Evolutionary conservation across 2,329 filamentous ascomycete species (phyloP).

Genomic region (Pseudogymnoascus sp.): DNA sequence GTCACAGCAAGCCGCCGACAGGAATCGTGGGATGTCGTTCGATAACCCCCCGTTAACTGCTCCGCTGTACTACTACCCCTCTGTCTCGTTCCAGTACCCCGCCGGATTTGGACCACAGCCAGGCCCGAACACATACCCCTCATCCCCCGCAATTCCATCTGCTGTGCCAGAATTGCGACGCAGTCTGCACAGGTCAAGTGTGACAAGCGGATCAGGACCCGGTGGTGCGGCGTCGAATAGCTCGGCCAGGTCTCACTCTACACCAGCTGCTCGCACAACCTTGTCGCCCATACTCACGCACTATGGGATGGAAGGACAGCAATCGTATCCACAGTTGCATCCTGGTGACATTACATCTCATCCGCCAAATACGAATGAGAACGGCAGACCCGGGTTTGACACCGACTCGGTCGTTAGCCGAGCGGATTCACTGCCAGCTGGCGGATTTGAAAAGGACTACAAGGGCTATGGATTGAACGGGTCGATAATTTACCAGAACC

Average conservation of each 20-base stretch:
- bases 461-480: slow-evolving; percentile 29
- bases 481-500: slow-evolving; percentile 1
- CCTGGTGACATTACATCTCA: slow-evolving; percentile 22
- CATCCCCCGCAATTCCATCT: slow-evolving; percentile 43
- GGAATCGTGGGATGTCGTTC: slow-evolving; percentile 51
- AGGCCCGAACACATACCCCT: slow-evolving; percentile 47
- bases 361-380: not conserved
- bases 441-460: slow-evolving; percentile 26
- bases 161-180: slow-evolving; percentile 47
- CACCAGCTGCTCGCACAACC: slow-evolving; percentile 44
- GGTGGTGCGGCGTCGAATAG: slow-evolving; percentile 39
- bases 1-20: slow-evolving; percentile 41
- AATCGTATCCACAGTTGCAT: not conserved
- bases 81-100: slow-evolving; percentile 31
- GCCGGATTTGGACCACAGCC: slow-evolving; percentile 42
- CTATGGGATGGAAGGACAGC: not conserved
- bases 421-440: slow-evolving; percentile 7
- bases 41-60: slow-evolving; percentile 55
- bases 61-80: slow-evolving; percentile 46
- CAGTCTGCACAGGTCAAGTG: slow-evolving; percentile 47
- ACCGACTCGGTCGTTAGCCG: not conserved
- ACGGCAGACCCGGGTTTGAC: not conserved
- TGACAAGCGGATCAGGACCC: slow-evolving; percentile 41
- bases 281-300: not conserved
- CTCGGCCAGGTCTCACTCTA: slow-evolving; percentile 58